These are phyloP conservation scores for Grammothele lineata DNA, from an alignment of 768 basidiomycete species.

Conservation along the genomic window DNA sequence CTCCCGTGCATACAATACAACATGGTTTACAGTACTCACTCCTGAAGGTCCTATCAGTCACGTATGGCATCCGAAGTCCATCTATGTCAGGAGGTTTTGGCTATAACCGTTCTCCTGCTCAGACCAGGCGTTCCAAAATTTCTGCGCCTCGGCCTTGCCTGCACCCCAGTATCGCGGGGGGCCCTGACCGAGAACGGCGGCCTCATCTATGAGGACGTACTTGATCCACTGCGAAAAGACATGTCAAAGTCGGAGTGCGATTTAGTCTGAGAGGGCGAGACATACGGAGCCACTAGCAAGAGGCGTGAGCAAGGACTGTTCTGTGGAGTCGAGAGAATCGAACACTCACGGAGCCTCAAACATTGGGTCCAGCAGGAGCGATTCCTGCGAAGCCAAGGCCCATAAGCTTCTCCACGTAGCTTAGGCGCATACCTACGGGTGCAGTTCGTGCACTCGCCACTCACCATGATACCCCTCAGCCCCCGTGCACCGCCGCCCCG, in stretches of 20 bases:
- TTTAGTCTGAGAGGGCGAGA: too few relatives aligned
- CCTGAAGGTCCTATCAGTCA: too few relatives aligned
- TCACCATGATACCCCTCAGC: conserved; percentile 84
- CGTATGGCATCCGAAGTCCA: too few relatives aligned
- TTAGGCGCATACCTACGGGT: background rate
- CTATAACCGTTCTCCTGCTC: conserved; percentile 46
- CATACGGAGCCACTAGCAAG: conserved; percentile 61
- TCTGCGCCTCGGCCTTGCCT: conserved; percentile 47
- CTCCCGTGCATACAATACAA: conserved; percentile 12
- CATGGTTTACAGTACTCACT: conserved; percentile 6
- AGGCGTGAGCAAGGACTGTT: background rate
- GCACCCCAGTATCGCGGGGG: conserved; percentile 73
- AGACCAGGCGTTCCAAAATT: conserved; percentile 78
- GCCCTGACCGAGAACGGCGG: conserved; percentile 59
- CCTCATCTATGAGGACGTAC: conserved; percentile 77
- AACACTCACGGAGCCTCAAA: conserved; percentile 84
- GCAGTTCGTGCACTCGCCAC: too few relatives aligned
- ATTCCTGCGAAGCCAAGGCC: conserved; percentile 50
- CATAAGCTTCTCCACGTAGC: background rate
- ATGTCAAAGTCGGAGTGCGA: too few relatives aligned
- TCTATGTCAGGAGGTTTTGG: background rate
- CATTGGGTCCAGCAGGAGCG: conserved; percentile 83
- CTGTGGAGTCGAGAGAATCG: conserved; percentile 1
- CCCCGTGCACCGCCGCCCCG: conserved; percentile 91
- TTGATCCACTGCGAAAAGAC: conserved; percentile 54